phyloP scores from a whole-genome alignment of 164 flowering plant species.

The Aristolochia fimbriata region DNA sequence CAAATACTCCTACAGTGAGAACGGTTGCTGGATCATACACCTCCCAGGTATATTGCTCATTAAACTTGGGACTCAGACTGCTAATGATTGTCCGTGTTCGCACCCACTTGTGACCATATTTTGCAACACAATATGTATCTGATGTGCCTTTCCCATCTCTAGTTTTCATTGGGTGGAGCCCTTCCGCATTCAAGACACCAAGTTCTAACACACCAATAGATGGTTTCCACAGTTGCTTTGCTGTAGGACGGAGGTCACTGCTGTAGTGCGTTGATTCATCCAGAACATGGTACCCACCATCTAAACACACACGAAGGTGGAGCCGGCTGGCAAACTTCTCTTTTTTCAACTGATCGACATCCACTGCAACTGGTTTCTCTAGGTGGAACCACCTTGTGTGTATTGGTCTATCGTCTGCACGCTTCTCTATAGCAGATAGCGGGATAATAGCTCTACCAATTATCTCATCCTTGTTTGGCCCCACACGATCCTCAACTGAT shows the following conservation, averaged over 20 bases:
- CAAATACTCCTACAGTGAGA: conserved; percentile 74
- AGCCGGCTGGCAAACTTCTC: conserved; percentile 70
- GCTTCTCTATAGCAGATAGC: conserved; percentile 46
- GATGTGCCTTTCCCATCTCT: conserved; percentile 73
- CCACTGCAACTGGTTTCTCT: conserved; percentile 63
- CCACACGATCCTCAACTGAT: conserved; percentile 76
- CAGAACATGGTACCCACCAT: conserved; percentile 95
- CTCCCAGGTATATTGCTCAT: conserved; percentile 94
- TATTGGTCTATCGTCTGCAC: conserved; percentile 76
- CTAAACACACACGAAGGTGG: conserved; percentile 72
- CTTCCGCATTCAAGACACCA: conserved; percentile 67
- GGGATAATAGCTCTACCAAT: conserved; percentile 72
- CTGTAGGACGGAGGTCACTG: conserved; percentile 90
- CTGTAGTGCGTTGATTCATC: conserved; percentile 91
- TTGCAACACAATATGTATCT: conserved; percentile 86
- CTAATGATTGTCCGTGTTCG: conserved; percentile 64
- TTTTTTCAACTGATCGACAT: conserved; percentile 70
- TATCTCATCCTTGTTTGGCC: conserved; percentile 79
- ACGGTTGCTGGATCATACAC: conserved; percentile 85
- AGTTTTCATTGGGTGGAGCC: conserved; percentile 88
- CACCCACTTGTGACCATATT: conserved; percentile 87
- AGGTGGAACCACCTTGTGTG: conserved; percentile 75
- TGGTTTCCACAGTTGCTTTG: conserved; percentile 80
- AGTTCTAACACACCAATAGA: conserved; percentile 74
- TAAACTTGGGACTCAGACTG: conserved; percentile 56